Conservation (phyloP, 176 grass and related monocot species). For the Poa pratensis region DNA sequence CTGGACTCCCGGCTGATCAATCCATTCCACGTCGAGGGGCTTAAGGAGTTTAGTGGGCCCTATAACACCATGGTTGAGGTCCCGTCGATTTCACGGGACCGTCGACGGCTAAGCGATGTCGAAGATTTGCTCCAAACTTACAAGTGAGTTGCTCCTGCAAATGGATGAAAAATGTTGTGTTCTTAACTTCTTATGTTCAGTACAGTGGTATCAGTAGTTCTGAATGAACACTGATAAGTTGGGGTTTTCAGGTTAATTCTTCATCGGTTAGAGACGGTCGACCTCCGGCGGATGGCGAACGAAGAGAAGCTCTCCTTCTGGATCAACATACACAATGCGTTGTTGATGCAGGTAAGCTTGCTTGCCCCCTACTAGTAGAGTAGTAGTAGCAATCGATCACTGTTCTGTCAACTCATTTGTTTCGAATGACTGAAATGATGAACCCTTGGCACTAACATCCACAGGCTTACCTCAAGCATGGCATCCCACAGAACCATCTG, state of each 20-base stretch:
- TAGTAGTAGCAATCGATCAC: neutral
- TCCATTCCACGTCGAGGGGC: slow-evolving; percentile 82
- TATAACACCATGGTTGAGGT: slow-evolving; percentile 93
- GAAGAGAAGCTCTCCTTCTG: slow-evolving; percentile 90
- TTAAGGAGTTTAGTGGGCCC: slow-evolving; percentile 93
- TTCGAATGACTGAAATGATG: slow-evolving; percentile 22
- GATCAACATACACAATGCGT: slow-evolving; percentile 91
- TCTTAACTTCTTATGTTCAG: slow-evolving; percentile 8
- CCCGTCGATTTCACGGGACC: slow-evolving; percentile 63
- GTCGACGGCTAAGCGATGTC: slow-evolving; percentile 56
- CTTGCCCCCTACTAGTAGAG: neutral
- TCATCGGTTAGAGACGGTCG: slow-evolving; percentile 65
- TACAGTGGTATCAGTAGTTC: neutral
- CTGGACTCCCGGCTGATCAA: slow-evolving; percentile 88
- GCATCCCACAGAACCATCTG: slow-evolving; percentile 77
- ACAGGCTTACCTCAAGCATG: slow-evolving; percentile 87
- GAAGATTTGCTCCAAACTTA: slow-evolving; percentile 78
- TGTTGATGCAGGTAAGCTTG: slow-evolving; percentile 83
- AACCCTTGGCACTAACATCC: slow-evolving; percentile 32
- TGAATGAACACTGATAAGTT: neutral
- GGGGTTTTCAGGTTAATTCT: slow-evolving; percentile 65
- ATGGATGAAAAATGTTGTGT: neutral
- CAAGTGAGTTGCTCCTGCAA: slow-evolving; percentile 48
- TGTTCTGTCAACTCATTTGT: neutral
- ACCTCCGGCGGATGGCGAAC: slow-evolving; percentile 71